Evolutionary conservation across 306 rosid species (phyloP).

Genomic region (Vachellia pachyceras): DNA sequence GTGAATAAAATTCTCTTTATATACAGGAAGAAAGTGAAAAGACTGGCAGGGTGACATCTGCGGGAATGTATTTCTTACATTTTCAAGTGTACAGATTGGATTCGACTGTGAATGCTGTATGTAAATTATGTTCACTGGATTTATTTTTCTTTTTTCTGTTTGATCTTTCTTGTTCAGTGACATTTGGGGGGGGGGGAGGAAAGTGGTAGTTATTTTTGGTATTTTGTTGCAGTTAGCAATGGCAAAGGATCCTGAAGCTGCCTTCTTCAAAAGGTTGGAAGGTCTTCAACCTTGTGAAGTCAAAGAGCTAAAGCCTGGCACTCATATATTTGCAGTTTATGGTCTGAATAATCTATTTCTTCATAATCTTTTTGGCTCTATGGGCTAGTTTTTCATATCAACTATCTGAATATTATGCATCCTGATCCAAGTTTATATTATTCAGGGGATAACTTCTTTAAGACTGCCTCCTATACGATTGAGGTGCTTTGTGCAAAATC

Average conservation of each 20-base stretch:
- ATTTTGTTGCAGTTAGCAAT: conserved; percentile 64
- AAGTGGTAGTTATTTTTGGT: conserved; percentile 21
- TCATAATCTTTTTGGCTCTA: conserved; percentile 39
- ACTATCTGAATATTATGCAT: conserved; percentile 6
- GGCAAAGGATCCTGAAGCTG: conserved; percentile 84
- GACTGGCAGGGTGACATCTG: conserved; percentile 26
- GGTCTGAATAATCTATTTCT: conserved; percentile 65
- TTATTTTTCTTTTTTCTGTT: not conserved
- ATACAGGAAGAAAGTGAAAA: conserved; percentile 21
- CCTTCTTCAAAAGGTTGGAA: conserved; percentile 80
- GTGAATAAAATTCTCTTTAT: not conserved
- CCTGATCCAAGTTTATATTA: conserved; percentile 36
- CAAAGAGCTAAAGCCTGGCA: conserved; percentile 90
- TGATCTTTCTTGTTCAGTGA: not conserved
- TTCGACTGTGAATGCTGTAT: conserved; percentile 77
- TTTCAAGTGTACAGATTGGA: conserved; percentile 90
- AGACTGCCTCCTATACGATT: conserved; percentile 74
- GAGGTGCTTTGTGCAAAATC: conserved; percentile 70
- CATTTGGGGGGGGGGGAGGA: not conserved
- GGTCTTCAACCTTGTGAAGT: conserved; percentile 99
- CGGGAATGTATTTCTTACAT: conserved; percentile 54
- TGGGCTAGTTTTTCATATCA: conserved; percentile 17
- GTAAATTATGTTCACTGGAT: conserved; percentile 12
- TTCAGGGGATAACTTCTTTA: conserved; percentile 80
- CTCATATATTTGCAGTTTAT: conserved; percentile 97